Evolutionary conservation across 192 early-diverging fungal genomes (phyloP).

Genomic region (Coemansia sp.): DNA sequence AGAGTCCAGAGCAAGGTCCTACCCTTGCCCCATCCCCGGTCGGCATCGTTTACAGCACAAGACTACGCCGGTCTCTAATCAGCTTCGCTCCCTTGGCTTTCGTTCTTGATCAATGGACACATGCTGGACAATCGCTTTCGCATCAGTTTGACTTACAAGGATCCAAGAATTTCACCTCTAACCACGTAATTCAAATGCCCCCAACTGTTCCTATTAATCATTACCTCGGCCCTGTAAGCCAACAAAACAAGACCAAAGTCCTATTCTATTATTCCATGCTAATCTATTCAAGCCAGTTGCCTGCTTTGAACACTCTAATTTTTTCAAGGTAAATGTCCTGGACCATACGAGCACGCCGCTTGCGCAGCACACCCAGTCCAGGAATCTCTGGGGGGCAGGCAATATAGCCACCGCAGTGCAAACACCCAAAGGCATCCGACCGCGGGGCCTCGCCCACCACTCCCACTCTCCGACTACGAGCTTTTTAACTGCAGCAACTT

Average conservation of each 20-base stretch:
- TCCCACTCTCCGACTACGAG: constrained; percentile 58
- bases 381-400: constrained; percentile 28
- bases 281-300: constrained; percentile 60
- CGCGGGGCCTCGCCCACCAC: constrained; percentile 18
- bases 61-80: constrained; percentile 83
- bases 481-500: constrained; percentile 64
- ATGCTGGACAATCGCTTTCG: constrained; percentile 76
- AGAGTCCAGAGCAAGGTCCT: constrained; percentile 59
- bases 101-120: constrained; percentile 73
- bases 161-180: constrained; percentile 89
- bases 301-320: constrained; percentile 70
- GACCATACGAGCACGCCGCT: constrained; percentile 15
- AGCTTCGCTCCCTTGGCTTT: constrained; percentile 82
- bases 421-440: constrained; percentile 30
- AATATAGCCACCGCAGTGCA: constrained; percentile 16
- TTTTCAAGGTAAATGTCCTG: constrained; percentile 64
- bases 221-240: constrained; percentile 65
- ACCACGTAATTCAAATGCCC: constrained; percentile 79
- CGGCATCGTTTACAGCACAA: constrained; percentile 80
- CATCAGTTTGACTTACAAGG: constrained; percentile 77
- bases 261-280: constrained; percentile 73
- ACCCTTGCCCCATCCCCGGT: constrained; percentile 70
- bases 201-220: constrained; percentile 82
- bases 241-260: constrained; percentile 66
- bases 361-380: constrained; percentile 11